Percentiles rank a stretch among this genome's conserved stretches.
These are phyloP conservation scores for Aspergillus sp. DNA, from an alignment of 2,329 filamentous ascomycete genomes.

Conservation along the genomic window DNA sequence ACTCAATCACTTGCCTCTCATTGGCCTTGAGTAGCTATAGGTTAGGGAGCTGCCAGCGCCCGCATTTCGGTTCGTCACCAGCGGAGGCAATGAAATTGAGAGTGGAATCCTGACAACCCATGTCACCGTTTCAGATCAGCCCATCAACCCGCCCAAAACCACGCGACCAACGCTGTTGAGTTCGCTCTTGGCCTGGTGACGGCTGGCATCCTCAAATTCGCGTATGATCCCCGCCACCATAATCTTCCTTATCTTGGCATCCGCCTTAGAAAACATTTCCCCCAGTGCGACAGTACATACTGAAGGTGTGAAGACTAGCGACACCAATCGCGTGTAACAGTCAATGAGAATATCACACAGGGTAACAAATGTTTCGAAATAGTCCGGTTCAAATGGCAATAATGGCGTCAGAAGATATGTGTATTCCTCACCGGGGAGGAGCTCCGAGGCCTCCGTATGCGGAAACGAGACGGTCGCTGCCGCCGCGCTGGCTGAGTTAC, in stretches of 20 bases:
- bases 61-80: too few relatives aligned
- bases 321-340: constrained; percentile 77
- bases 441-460: constrained; percentile 58
- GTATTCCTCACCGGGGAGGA: constrained; percentile 83
- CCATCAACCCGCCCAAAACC: constrained; percentile 70
- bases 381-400: constrained; percentile 94
- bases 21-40: too few relatives aligned
- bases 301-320: constrained; percentile 72
- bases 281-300: constrained; percentile 70
- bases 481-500: constrained; percentile 41
- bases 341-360: constrained; percentile 95
- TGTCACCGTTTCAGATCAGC: neutral
- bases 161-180: constrained; percentile 84
- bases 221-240: constrained; percentile 83
- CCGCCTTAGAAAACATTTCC: constrained; percentile 87
- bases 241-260: constrained; percentile 82
- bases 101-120: too few relatives aligned
- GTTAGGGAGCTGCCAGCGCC: too few relatives aligned
- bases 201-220: constrained; percentile 88
- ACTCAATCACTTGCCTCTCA: too few relatives aligned
- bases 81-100: too few relatives aligned
- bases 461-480: constrained; percentile 44
- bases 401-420: constrained; percentile 85
- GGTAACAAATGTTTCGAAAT: constrained; percentile 93
- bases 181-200: constrained; percentile 75